Evolutionary conservation across 1,139 yeast genomes (phyloP).

Genomic region (Magnusiomyces fungicola): DNA sequence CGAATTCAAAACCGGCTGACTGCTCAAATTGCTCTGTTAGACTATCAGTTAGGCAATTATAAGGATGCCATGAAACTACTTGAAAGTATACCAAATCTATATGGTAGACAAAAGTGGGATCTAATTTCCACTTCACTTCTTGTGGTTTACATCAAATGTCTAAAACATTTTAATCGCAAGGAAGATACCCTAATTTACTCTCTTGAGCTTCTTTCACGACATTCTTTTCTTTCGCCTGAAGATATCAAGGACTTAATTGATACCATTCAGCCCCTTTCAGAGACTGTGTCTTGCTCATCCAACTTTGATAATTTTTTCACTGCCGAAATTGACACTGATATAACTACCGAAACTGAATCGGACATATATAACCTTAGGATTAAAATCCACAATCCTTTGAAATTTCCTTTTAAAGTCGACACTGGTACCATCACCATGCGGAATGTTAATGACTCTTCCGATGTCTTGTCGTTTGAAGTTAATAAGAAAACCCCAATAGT

Average conservation of each 20-base stretch:
- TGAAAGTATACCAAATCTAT: constrained; percentile 51
- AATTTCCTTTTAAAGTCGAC: constrained; percentile 12
- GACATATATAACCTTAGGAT: constrained; percentile 13
- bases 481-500: constrained; percentile 9
- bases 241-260: constrained; percentile 18
- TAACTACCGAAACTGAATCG: constrained; percentile 1
- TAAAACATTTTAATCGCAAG: constrained; percentile 40
- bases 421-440: constrained; percentile 12
- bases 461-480: constrained; percentile 11
- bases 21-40: constrained; percentile 71
- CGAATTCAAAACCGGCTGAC: constrained; percentile 68
- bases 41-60: constrained; percentile 52
- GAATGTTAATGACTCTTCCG: constrained; percentile 13
- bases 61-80: constrained; percentile 55
- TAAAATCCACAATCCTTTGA: constrained; percentile 13
- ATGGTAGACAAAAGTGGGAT: constrained; percentile 24
- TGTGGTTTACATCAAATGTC: constrained; percentile 60
- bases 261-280: constrained; percentile 17
- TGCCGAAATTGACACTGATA: constrained; percentile 10
- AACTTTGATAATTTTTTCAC: constrained; percentile 13
- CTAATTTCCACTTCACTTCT: constrained; percentile 58
- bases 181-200: constrained; percentile 26
- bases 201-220: constrained; percentile 28
- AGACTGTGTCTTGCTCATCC: constrained; percentile 9
- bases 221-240: constrained; percentile 18